Percentiles rank a stretch among this genome's conserved stretches.
phyloP scores from a whole-genome alignment of 768 basidiomycete species.

The Mycena filopes region DNA sequence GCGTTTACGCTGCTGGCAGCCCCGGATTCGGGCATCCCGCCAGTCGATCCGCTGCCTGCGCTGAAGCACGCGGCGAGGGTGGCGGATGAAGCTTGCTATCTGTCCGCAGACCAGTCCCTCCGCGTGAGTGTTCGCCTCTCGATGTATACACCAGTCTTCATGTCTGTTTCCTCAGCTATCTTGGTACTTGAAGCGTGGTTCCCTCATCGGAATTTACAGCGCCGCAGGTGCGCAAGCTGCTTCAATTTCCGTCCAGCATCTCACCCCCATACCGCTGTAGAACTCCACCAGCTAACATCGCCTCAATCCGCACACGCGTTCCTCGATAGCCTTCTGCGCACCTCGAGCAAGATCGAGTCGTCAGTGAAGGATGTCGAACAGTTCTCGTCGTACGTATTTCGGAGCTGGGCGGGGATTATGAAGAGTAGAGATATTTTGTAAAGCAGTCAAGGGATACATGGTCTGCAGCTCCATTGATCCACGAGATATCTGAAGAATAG shows the following conservation, averaged over 20 bases:
- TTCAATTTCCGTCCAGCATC: neutral
- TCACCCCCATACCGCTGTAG: conserved; percentile 43
- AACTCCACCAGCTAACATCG: conserved; percentile 86
- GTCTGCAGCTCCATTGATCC: too few relatives aligned
- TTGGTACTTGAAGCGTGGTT: conserved; percentile 79
- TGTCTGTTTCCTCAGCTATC: conserved; percentile 55
- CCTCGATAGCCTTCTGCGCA: conserved; percentile 70
- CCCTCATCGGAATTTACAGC: conserved; percentile 74
- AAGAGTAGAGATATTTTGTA: conserved; percentile 72
- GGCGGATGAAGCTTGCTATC: conserved; percentile 77
- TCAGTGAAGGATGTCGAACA: conserved; percentile 62
- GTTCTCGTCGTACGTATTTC: conserved; percentile 69
- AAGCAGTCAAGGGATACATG: conserved; percentile 7
- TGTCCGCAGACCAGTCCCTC: conserved; percentile 61
- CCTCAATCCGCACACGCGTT: conserved; percentile 74
- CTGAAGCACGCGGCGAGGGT: conserved; percentile 69
- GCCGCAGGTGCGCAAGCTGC: conserved; percentile 64
- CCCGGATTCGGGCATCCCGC: conserved; percentile 57
- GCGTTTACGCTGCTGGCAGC: conserved; percentile 78
- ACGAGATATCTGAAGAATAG: too few relatives aligned
- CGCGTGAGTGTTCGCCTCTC: conserved; percentile 57
- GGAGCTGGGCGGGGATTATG: conserved; percentile 78
- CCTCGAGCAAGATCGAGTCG: conserved; percentile 55
- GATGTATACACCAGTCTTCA: conserved; percentile 12
- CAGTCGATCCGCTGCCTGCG: conserved; percentile 69